Evolutionary conservation across 805 yeast genomes (phyloP), one percentile per base, ranked within the genome.

Genomic region (Candida odintsovae): DNA sequence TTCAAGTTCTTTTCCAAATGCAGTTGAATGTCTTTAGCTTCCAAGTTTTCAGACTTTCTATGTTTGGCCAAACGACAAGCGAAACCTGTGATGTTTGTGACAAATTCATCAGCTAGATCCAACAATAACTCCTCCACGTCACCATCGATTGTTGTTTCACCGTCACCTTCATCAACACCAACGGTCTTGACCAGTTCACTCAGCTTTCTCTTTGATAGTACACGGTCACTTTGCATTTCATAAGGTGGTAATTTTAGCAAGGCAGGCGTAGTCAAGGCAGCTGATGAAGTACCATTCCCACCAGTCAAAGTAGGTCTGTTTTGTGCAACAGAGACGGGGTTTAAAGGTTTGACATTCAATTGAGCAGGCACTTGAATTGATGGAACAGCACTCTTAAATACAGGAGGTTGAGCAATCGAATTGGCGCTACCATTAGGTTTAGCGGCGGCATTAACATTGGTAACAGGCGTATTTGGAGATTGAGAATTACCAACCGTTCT

Each of bases 11-110:
- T 78, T 58, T 90, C 96, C 56, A 94, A 71, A 64, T 94, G 97
- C 47, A 94, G 67, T 64, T 94, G 98, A 43, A 95, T 78, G 63
- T 94, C 99, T 56, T 82, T 81, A 15, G 86, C 88, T 54, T 92
- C 98, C 22, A 94, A 71, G 33, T 84, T 78, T 50, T 92, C 96
- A 7, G 88, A 80, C 60, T 87, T 89, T 56, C 99, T 77, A 62
- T 92, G 97, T 63, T 94, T 94, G 20, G 99, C 98, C 53, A 94
- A 72, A 45, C 95, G 78, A 62, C 98, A 92, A 1, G 98, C 96
- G 70, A 94, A 94, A 3, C 89, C 74, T 0, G 97, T 90, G 2
- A 95, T 96, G 41, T 87, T 83, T 8, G 86, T 78, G 15, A 94
- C 94, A 61, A 94, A 94, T 61, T 94, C 98, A 65, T 94, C 99